Evolutionary conservation across 2,329 filamentous ascomycete genomes (phyloP).

Genomic region (Emydomyces testavorans): DNA sequence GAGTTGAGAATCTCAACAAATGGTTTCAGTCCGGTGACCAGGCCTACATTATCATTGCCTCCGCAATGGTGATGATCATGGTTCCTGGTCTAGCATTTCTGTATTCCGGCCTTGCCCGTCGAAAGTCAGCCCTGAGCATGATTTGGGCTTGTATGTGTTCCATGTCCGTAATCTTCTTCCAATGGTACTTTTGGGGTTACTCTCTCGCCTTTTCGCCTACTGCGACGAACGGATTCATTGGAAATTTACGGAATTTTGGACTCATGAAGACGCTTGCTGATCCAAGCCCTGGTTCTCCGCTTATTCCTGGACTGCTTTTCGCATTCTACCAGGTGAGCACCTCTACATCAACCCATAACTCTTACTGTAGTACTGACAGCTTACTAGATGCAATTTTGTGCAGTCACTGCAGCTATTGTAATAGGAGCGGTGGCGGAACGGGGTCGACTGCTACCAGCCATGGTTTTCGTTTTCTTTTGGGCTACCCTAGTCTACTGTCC

Average conservation of each 20-base stretch:
- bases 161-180: slow-evolving; percentile 80
- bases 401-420: slow-evolving; percentile 80
- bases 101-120: slow-evolving; percentile 91
- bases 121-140: slow-evolving; percentile 93
- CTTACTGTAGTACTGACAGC: neutral
- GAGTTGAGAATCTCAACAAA: slow-evolving; percentile 80
- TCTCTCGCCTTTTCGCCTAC: slow-evolving; percentile 79
- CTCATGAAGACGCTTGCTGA: slow-evolving; percentile 69
- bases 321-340: slow-evolving; percentile 73
- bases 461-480: slow-evolving; percentile 96
- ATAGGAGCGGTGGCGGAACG: slow-evolving; percentile 89
- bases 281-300: slow-evolving; percentile 77
- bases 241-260: slow-evolving; percentile 78
- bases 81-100: slow-evolving; percentile 92
- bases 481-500: slow-evolving; percentile 96
- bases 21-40: slow-evolving; percentile 88
- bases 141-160: slow-evolving; percentile 97
- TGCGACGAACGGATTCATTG: slow-evolving; percentile 81
- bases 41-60: slow-evolving; percentile 79
- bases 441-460: slow-evolving; percentile 78
- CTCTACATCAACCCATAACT: neutral
- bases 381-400: slow-evolving; percentile 85
- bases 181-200: slow-evolving; percentile 99
- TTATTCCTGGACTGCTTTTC: slow-evolving; percentile 82
- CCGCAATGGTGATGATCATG: slow-evolving; percentile 94